These are phyloP conservation scores for Odontarrhena argentea DNA, from an alignment of 345 rosid genomes.

Conservation along the genomic window DNA sequence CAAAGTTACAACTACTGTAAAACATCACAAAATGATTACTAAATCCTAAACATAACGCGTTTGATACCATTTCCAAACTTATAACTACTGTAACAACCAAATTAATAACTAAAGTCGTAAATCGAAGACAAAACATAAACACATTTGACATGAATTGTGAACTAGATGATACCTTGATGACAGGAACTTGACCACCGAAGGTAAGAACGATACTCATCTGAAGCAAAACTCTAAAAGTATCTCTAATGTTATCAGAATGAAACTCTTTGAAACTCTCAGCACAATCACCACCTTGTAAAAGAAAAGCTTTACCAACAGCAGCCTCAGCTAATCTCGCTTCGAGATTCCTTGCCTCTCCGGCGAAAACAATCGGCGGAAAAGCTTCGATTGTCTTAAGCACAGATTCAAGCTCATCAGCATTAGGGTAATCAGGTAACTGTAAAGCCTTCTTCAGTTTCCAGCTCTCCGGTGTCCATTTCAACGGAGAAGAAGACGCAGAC, in stretches of 20 bases:
- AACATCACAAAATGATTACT: too few species aligned
- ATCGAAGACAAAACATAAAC: too few species aligned
- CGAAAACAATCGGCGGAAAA: constrained; percentile 57
- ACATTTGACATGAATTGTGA: neutral
- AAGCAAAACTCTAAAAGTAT: constrained; percentile 56
- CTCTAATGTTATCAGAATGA: constrained; percentile 51
- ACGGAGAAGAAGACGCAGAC: neutral
- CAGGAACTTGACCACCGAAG: constrained; percentile 64
- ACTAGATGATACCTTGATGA: constrained; percentile 51
- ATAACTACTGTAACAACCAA: too few species aligned
- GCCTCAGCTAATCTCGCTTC: constrained; percentile 56
- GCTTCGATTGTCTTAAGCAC: constrained; percentile 51
- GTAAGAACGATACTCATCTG: constrained; percentile 68
- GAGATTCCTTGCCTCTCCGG: constrained; percentile 56
- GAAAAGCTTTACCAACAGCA: constrained; percentile 54
- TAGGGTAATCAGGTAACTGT: constrained; percentile 57
- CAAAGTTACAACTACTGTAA: too few species aligned
- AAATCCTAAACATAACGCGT: too few species aligned
- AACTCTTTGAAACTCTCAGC: constrained; percentile 70
- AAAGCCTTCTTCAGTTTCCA: constrained; percentile 53
- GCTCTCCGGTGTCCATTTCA: constrained; percentile 53
- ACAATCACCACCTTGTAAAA: constrained; percentile 63
- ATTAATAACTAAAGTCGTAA: too few species aligned
- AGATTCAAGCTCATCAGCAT: constrained; percentile 43
- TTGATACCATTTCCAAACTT: too few species aligned